phyloP scores from a whole-genome alignment of 1,284 basidiomycete species.

The Ganoderma lucidum region DNA sequence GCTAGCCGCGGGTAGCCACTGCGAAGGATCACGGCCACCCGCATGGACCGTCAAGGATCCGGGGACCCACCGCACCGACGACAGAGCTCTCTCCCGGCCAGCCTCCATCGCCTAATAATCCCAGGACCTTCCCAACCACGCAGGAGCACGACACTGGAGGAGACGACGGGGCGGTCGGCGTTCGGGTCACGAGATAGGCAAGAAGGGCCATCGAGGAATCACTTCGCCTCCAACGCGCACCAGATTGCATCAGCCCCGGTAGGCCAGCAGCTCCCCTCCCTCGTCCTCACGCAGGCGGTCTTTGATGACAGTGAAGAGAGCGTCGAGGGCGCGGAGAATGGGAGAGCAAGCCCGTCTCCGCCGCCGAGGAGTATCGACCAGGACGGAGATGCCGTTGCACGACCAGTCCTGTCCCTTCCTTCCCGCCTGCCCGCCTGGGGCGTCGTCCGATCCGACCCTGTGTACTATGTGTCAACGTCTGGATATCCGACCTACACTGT shows the following conservation, averaged over 20 bases:
- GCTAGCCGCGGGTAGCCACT: slow-evolving; percentile 22
- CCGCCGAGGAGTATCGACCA: slow-evolving; percentile 9
- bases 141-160: slow-evolving; percentile 23
- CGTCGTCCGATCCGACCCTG: slow-evolving; percentile 26
- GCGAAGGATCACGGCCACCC: slow-evolving; percentile 15
- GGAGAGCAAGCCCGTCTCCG: slow-evolving; percentile 23
- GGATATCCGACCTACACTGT: slow-evolving; percentile 14
- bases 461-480: slow-evolving; percentile 23
- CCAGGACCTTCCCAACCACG: slow-evolving; percentile 46
- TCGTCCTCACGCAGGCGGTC: slow-evolving; percentile 26
- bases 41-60: slow-evolving; percentile 30
- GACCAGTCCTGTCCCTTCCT: slow-evolving; percentile 15
- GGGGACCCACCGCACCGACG: slow-evolving; percentile 24
- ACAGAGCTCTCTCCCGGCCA: slow-evolving; percentile 58
- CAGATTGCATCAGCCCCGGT: slow-evolving; percentile 22
- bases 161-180: slow-evolving; percentile 8
- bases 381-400: slow-evolving; percentile 16
- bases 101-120: slow-evolving; percentile 36
- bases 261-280: slow-evolving; percentile 23
- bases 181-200: slow-evolving; percentile 14
- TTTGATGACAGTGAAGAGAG: slow-evolving; percentile 23
- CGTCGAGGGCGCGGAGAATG: slow-evolving; percentile 11
- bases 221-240: slow-evolving; percentile 13
- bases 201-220: slow-evolving; percentile 18
- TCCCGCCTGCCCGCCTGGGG: slow-evolving; percentile 19